These are phyloP conservation scores for Asterochloris erici DNA, from an alignment of 139 green algal species.

Conservation along the genomic window DNA sequence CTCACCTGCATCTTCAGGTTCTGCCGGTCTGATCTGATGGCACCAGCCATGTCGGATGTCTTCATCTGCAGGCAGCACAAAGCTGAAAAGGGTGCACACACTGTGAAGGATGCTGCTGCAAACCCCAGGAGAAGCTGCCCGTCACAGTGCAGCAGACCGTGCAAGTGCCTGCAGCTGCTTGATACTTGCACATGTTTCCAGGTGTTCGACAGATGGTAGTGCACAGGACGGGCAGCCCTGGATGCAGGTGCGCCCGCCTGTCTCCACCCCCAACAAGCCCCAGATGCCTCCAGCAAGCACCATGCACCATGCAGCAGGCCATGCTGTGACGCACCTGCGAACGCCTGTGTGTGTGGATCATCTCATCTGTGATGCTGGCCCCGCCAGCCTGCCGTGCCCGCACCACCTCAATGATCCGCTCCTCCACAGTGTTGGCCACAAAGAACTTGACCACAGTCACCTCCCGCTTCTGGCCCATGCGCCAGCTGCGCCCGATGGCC, in stretches of 20 bases:
- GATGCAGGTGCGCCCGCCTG: neutral
- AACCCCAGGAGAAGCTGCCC: neutral
- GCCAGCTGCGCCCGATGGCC: constrained; percentile 69
- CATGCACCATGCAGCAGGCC: neutral
- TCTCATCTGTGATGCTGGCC: neutral
- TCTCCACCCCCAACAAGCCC: neutral
- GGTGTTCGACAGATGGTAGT: neutral
- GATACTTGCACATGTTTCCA: neutral
- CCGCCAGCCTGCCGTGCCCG: constrained; percentile 23
- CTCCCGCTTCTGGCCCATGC: constrained; percentile 71
- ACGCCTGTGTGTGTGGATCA: no score
- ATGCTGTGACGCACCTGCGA: neutral
- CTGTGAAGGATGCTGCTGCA: no score
- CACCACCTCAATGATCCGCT: constrained; percentile 65
- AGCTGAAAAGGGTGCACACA: neutral
- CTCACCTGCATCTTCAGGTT: constrained; percentile 41
- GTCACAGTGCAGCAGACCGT: neutral
- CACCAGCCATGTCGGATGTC: constrained; percentile 31
- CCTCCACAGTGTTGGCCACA: constrained; percentile 58
- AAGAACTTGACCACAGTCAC: constrained; percentile 64
- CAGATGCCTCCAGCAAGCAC: neutral
- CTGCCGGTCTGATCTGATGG: constrained; percentile 38
- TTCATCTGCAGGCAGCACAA: neutral
- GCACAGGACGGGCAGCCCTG: neutral
- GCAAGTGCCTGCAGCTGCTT: neutral